These are phyloP conservation scores for Zoysia japonica DNA, from an alignment of 176 grass and related monocot genomes.

Conservation along the genomic window DNA sequence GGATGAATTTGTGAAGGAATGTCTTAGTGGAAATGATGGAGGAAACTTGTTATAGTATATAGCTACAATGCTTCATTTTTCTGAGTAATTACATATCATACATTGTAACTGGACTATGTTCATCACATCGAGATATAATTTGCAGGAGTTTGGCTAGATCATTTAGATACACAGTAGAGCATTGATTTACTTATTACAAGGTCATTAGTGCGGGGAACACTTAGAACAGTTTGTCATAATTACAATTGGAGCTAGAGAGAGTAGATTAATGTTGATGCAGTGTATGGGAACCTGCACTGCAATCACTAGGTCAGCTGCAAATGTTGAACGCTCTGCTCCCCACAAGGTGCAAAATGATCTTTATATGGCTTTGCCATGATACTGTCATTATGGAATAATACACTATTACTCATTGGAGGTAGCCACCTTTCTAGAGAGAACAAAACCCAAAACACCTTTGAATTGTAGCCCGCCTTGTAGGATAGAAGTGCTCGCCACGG, in stretches of 20 bases:
- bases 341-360: constrained; percentile 44
- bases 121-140: background rate
- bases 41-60: background rate
- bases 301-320: constrained; percentile 15
- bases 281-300: constrained; percentile 45
- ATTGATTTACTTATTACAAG: background rate
- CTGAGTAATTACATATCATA: background rate
- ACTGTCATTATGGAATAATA: constrained; percentile 27
- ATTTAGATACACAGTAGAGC: constrained; percentile 4
- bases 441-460: constrained; percentile 6
- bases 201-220: constrained; percentile 15
- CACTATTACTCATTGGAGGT: constrained; percentile 10
- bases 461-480: constrained; percentile 6
- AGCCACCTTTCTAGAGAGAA: constrained; percentile 1
- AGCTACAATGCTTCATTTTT: background rate
- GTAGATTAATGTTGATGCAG: constrained; percentile 42
- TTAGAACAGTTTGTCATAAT: background rate
- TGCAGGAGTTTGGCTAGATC: background rate
- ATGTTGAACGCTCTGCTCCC: constrained; percentile 39
- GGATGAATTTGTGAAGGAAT: background rate
- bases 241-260: background rate
- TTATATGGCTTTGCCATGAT: constrained; percentile 12
- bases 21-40: constrained; percentile 6
- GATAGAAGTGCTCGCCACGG: constrained; percentile 46
- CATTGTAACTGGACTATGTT: background rate